Evolutionary conservation across 1,284 basidiomycete species (phyloP).

Genomic region (Rhodofomes roseus): DNA sequence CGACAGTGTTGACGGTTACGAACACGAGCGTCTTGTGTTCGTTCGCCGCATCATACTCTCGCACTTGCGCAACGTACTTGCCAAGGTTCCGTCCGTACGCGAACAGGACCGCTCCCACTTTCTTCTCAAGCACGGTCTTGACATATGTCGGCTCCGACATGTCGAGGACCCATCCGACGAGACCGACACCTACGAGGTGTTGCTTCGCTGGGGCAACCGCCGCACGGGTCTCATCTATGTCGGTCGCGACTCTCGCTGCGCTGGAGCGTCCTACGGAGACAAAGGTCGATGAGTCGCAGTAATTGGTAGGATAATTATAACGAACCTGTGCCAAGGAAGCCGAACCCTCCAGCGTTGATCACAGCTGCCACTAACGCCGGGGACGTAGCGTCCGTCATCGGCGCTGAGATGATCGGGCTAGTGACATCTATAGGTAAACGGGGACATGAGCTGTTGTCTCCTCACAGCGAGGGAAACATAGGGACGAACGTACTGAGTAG

Average conservation of each 20-base stretch:
- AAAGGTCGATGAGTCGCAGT: too few relatives aligned
- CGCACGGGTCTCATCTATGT: slow-evolving; percentile 46
- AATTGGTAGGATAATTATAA: too few relatives aligned
- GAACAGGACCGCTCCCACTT: slow-evolving; percentile 69
- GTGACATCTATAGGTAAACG: slow-evolving; percentile 26
- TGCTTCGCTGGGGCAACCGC: slow-evolving; percentile 28
- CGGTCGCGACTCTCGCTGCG: slow-evolving; percentile 38
- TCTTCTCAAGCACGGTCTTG: slow-evolving; percentile 47
- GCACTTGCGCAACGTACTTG: slow-evolving; percentile 15
- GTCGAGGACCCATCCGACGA: slow-evolving; percentile 69
- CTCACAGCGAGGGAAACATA: neutral
- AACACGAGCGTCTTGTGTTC: slow-evolving; percentile 52
- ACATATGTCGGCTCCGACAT: slow-evolving; percentile 41
- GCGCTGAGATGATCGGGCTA: slow-evolving; percentile 56
- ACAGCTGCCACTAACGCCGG: slow-evolving; percentile 36
- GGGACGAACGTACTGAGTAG: neutral
- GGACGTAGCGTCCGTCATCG: slow-evolving; percentile 68
- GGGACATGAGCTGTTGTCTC: neutral
- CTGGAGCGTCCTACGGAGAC: slow-evolving; percentile 36
- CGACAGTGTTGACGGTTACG: slow-evolving; percentile 54
- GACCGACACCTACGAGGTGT: slow-evolving; percentile 68
- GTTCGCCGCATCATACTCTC: slow-evolving; percentile 19
- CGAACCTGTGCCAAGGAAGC: slow-evolving; percentile 59
- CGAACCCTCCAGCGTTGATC: slow-evolving; percentile 64
- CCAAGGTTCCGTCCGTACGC: slow-evolving; percentile 59